Evolutionary conservation across 345 rosid species (phyloP).

Genomic region (Murraya paniculata): DNA sequence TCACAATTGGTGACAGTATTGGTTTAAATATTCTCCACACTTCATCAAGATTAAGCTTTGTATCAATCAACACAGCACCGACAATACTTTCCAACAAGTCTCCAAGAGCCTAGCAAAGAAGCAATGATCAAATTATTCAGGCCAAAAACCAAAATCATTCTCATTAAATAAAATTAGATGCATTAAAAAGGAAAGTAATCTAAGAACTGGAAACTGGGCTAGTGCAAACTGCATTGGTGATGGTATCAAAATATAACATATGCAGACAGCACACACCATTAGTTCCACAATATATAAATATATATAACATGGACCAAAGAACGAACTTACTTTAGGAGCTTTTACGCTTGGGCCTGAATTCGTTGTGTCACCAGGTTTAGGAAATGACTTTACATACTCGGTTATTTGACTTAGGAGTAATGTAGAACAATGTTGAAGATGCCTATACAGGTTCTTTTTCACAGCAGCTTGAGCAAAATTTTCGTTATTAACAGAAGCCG

Average conservation of each 20-base stretch:
- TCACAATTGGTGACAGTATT: slow-evolving; percentile 72
- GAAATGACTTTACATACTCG: slow-evolving; percentile 49
- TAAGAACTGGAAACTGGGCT: not conserved
- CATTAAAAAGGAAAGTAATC: not conserved
- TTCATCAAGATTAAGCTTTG: slow-evolving; percentile 59
- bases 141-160: not conserved
- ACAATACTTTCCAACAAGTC: slow-evolving; percentile 87
- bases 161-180: not conserved
- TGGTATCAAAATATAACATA: not conserved
- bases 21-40: slow-evolving; percentile 82
- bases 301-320: not conserved
- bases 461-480: slow-evolving; percentile 81
- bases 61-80: slow-evolving; percentile 79
- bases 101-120: slow-evolving; percentile 70
- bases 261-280: not conserved
- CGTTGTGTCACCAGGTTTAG: slow-evolving; percentile 32
- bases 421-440: slow-evolving; percentile 59
- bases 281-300: not conserved
- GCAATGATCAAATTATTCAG: not conserved
- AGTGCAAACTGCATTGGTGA: not conserved
- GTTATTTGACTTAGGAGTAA: slow-evolving; percentile 51
- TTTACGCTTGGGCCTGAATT: slow-evolving; percentile 37
- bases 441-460: slow-evolving; percentile 43
- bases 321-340: slow-evolving; percentile 70
- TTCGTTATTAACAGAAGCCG: slow-evolving; percentile 81